phyloP scores from a whole-genome alignment of 441 rosid genomes.

The Aquilaria agallochum region DNA sequence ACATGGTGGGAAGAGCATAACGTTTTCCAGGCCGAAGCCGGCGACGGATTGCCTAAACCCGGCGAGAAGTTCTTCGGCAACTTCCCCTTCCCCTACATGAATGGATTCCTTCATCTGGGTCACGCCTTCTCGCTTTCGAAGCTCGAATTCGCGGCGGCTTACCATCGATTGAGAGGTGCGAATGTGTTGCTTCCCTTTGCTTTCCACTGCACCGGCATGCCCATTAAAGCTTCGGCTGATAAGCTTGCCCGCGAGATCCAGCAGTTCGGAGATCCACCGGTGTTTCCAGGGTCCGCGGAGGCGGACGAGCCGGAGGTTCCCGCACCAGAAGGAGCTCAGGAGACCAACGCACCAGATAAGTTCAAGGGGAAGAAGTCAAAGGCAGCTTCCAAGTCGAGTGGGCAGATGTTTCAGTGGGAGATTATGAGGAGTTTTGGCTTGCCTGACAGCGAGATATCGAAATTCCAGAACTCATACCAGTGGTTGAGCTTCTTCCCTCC shows the following conservation, averaged over 20 bases:
- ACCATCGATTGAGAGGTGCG: slow-evolving; percentile 54
- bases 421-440: slow-evolving; percentile 92
- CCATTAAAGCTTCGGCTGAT: too few relatives aligned
- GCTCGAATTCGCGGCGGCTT: slow-evolving; percentile 20
- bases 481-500: too few relatives aligned
- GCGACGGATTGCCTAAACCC: too few relatives aligned
- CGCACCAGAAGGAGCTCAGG: slow-evolving; percentile 12
- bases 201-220: slow-evolving; percentile 38
- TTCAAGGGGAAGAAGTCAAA: too few relatives aligned
- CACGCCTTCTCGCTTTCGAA: slow-evolving; percentile 91
- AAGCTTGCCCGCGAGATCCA: too few relatives aligned
- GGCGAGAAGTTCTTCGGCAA: too few relatives aligned
- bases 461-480: too few relatives aligned
- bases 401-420: slow-evolving; percentile 65
- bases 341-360: slow-evolving; percentile 22
- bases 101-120: slow-evolving; percentile 82
- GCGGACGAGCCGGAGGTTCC: slow-evolving; percentile 20
- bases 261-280: slow-evolving; percentile 75
- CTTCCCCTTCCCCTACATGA: slow-evolving; percentile 68
- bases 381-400: too few relatives aligned
- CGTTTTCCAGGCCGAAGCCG: slow-evolving; percentile 1
- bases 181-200: slow-evolving; percentile 86
- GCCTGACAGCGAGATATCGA: slow-evolving; percentile 44
- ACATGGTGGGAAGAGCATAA: slow-evolving; percentile 72
- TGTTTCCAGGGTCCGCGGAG: slow-evolving; percentile 38